Evolutionary conservation across 2,329 filamentous ascomycete genomes (phyloP).

Genomic region (Colletotrichum nymphaeae): DNA sequence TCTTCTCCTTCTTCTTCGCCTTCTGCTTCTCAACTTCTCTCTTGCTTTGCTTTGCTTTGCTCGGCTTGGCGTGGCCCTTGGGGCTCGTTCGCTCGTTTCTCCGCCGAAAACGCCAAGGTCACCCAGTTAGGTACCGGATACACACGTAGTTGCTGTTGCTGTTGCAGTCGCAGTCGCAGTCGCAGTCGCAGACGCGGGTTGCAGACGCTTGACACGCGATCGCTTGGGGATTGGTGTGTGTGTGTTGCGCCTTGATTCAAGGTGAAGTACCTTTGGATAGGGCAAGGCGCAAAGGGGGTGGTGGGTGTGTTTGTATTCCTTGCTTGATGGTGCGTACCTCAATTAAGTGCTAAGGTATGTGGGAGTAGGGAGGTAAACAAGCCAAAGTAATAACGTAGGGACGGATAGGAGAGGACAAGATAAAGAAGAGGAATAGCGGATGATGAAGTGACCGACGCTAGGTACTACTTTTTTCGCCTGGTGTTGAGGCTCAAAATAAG

Average conservation of each 20-base stretch:
- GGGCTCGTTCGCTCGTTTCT: slow-evolving; percentile 25
- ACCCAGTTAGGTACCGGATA: not conserved
- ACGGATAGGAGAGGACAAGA: not conserved
- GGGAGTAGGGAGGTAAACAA: not conserved
- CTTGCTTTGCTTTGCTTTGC: no score
- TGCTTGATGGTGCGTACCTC: not conserved
- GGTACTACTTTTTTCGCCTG: slow-evolving; percentile 6
- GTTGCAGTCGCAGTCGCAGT: not conserved
- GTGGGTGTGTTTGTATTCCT: not conserved
- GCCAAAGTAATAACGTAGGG: not conserved
- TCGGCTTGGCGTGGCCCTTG: not conserved
- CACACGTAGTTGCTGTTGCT: slow-evolving; percentile 2
- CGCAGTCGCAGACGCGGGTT: slow-evolving; percentile 20
- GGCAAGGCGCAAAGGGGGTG: not conserved
- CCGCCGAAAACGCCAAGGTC: slow-evolving; percentile 27
- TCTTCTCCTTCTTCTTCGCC: not conserved
- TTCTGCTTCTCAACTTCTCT: not conserved
- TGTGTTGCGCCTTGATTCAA: not conserved
- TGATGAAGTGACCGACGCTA: slow-evolving; percentile 6
- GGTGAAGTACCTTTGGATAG: not conserved
- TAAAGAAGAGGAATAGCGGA: not conserved
- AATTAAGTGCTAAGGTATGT: not conserved
- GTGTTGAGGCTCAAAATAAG: slow-evolving; percentile 11
- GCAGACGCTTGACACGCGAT: slow-evolving; percentile 24
- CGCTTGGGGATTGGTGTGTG: not conserved